Evolutionary conservation across 306 rosid genomes (phyloP), one percentile per base, ranked within the genome.

Genomic region (Casuarina equisetifolia): DNA sequence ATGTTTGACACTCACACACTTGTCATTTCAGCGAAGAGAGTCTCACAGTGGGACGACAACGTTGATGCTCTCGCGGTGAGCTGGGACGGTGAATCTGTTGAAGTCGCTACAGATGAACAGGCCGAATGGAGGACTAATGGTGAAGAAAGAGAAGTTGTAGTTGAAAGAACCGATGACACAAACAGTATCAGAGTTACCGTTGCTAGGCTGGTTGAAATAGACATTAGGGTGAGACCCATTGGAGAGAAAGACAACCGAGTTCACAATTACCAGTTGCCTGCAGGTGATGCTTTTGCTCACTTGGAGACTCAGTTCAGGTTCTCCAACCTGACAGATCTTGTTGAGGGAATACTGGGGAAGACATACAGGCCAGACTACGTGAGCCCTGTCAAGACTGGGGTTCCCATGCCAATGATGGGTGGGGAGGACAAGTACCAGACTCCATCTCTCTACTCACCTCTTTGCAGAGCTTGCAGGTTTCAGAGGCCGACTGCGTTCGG

Each of bases 391-490:
- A 92, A 92, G 84, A 82, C 85, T 72, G 88, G 95, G 10, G 95
- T 92, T 77, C 73, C 87, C 15, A 90, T 88, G 97, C 95, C 96
- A 52, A 89, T 86, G 89, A 89, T 89, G 91, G 92, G 94, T 66
- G 92, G 97, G 17, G 97, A 89, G 81, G 82, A 86, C 80, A 91
- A 80, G 82, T 91, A 91, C 81, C 79, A 79, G 25, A 86, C 92
- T 2, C 67, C 82, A 3, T 88, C 90, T 40, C 82, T 91, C 43
- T 76, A 74, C 74, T 88, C 91, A 8, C 79, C 92, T 57, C 54
- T 80, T 11, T 91, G 94, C 85, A 80, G 63, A 8, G 82, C 44
- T 11, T 91, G 94, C 83, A 86, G 81, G 83, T 89, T 91, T 83
- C 76, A 86, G n/a, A 63, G 88, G 75, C 87, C 82, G 49, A 80